Base-by-base conservation (phyloP, 805 yeast species). In the Teunomyces stri region DNA sequence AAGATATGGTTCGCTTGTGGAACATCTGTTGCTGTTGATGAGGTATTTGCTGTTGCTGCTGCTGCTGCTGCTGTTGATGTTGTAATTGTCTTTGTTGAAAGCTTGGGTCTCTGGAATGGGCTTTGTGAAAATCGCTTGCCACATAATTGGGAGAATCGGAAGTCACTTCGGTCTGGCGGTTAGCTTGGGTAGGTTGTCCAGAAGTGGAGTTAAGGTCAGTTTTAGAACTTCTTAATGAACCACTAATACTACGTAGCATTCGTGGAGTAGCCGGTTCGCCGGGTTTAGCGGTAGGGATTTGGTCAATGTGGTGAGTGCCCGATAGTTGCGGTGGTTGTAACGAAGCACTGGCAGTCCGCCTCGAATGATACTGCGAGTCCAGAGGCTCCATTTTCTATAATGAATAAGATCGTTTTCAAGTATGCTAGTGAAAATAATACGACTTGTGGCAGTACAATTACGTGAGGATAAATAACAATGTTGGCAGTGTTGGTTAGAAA, bases 191-290 rank as follows among this genome's bases (percentile, higher is more conserved):
- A 6, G 42, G 36, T 27, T 50, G 54, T 13, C 48, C 47, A 13
- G 47, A 49, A 28, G 47, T 45, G 13, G 58, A 51, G 33, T 20
- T 34, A 13, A 45, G 21, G 16, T 53, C 39, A n/a, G 34, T 31
- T 20, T 45, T 53, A 34, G 59, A 47, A 27, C 47, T 53, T 44
- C 51, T 53, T 31, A 58, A 55, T 48, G 64, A 64, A 1, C 77
- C 78, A 50, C 81, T 75, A 3, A 78, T 77, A 56, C 79, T 80
- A 54, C 86, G 72, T 42, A 83, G 65, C 88, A 84, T 84, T 54
- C 88, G 66, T 6, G 88, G 87, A 1, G 89, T 83, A 1, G 88
- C 88, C 2, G 86, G 87, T 12, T 65, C 74, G 22, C 61, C 63
- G 2, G 57, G 53, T 20, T 35, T 37, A 22, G 36, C 35, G 31